These are phyloP conservation scores for Hirsutella rhossiliensis DNA, from an alignment of 2,329 filamentous ascomycete species.

Conservation along the genomic window DNA sequence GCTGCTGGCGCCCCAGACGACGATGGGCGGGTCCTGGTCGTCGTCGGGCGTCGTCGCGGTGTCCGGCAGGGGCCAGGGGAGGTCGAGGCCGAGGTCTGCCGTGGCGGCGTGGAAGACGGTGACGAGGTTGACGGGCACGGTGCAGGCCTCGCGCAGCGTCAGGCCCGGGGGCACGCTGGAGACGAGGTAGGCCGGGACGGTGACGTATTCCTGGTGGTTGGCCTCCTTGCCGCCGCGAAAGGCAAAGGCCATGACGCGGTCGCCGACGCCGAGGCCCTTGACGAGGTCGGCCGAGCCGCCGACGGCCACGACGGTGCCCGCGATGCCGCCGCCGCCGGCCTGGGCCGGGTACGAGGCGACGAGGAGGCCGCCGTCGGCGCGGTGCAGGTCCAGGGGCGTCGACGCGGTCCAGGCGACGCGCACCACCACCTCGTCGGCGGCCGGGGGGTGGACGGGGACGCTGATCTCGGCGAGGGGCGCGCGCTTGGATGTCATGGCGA, in stretches of 20 bases:
- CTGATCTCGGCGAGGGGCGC: constrained; percentile 43
- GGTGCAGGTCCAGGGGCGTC: constrained; percentile 49
- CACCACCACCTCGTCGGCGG: constrained; percentile 36
- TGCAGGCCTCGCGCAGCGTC: constrained; percentile 33
- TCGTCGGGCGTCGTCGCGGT: constrained; percentile 21
- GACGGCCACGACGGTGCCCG: constrained; percentile 39
- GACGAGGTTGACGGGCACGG: constrained; percentile 44
- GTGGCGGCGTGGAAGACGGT: constrained; percentile 44
- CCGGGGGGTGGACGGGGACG: constrained; percentile 22
- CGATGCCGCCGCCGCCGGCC: constrained; percentile 36
- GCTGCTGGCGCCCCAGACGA: constrained; percentile 40
- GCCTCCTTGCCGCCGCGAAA: constrained; percentile 33
- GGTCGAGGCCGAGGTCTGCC: constrained; percentile 35
- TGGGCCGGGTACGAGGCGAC: constrained; percentile 34
- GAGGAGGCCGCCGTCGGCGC: constrained; percentile 46
- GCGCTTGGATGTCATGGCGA: constrained; percentile 41
- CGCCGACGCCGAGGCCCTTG: constrained; percentile 34
- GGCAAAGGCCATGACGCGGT: constrained; percentile 43
- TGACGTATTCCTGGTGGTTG: constrained; percentile 43
- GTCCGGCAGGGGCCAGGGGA: constrained; percentile 43
- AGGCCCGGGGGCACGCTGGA: constrained; percentile 30
- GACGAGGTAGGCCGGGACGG: constrained; percentile 35
- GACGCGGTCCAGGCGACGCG: constrained; percentile 46
- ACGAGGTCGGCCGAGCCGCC: constrained; percentile 22
- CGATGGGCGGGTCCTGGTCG: constrained; percentile 23